Base-by-base conservation (phyloP, 2,329 filamentous ascomycete genomes). In the Microdochium bolleyi region DNA sequence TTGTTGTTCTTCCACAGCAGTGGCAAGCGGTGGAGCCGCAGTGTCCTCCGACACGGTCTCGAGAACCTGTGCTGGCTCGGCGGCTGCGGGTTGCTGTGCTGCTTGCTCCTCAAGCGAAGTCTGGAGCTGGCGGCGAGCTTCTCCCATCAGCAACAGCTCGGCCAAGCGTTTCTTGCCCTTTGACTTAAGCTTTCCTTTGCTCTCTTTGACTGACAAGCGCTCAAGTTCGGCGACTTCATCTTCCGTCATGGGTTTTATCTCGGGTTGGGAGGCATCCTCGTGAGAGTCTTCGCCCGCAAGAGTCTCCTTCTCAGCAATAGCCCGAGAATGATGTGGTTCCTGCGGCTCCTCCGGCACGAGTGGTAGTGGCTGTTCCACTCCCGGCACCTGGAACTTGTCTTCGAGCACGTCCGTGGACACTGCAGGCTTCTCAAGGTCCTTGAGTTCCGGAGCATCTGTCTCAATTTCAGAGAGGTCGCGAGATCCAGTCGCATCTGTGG, bases 191-290 rank as follows among this genome's bases (percentile, higher is more conserved):
- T 51, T 51, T 14, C 49, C 49, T n/a, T 37, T 38, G 19, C 21
- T 8, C 30, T 37, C 49, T 22, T 38, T 51, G 11, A 19, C 41
- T 8, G 41, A 22, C n/a, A 46, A 19, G 10, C 19, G 30, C 30
- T 37, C 27, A 7, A 51, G 49, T 16, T 53, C 51, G 8, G 24
- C n/a, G 27, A 50, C 25, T 50, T 50, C 41, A 49, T 52, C 53
- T 52, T 46, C 41, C 9, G 41, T 46, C 41, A 46, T 22, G 13
- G 19, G 19, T 7, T 3, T 3, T 10, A 46, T 19, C n/a, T 21
- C 21, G n/a, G 41, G 19, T 13, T 21, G 41, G 13, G 9, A 3
- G 19, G 21, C 2, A 3, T 10, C n/a, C 3, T 46, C 13, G 8
- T 16, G 9, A 24, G 7, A 3, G 5, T 21, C 41, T 11, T 19